Conservation (phyloP, 2,329 filamentous ascomycete genomes). For the Furcasterigmium furcatum region DNA sequence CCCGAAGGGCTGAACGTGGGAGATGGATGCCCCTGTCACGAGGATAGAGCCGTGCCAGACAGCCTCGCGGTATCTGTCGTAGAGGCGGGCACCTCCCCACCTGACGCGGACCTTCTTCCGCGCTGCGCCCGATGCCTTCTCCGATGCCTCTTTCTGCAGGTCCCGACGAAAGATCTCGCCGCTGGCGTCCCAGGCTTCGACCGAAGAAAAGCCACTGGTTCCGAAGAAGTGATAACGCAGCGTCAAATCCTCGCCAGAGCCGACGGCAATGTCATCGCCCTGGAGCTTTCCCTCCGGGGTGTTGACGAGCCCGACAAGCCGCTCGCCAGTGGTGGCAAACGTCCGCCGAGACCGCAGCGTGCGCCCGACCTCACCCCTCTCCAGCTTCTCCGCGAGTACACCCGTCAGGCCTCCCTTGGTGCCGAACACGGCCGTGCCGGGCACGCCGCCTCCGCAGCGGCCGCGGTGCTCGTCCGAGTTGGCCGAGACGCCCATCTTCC, state of each 20-base stretch:
- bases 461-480: slow-evolving; percentile 31
- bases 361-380: slow-evolving; percentile 7
- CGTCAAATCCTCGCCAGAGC: slow-evolving; percentile 2
- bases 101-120: slow-evolving; percentile 17
- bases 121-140: neutral
- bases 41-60: slow-evolving; percentile 24
- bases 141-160: slow-evolving; percentile 15
- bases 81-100: slow-evolving; percentile 27
- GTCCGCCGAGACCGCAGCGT: slow-evolving; percentile 20
- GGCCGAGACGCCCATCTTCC: slow-evolving; percentile 28
- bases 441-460: slow-evolving; percentile 29
- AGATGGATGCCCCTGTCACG: slow-evolving; percentile 13
- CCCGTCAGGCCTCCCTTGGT: slow-evolving; percentile 23
- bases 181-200: slow-evolving; percentile 24
- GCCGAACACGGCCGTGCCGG: slow-evolving; percentile 27
- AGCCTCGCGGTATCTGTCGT: slow-evolving; percentile 27
- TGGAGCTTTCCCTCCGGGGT: slow-evolving; percentile 15
- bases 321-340: slow-evolving; percentile 25
- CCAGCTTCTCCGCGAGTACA: slow-evolving; percentile 16
- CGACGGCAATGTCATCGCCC: slow-evolving; percentile 17
- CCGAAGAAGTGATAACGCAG: slow-evolving; percentile 21
- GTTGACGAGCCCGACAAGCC: slow-evolving; percentile 19
- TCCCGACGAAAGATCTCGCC: slow-evolving; percentile 19
- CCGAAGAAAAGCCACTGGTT: slow-evolving; percentile 17
- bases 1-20: slow-evolving; percentile 17